Conservation (phyloP, 257 asterid genomes). For the Ocimum tenuiflorum region DNA sequence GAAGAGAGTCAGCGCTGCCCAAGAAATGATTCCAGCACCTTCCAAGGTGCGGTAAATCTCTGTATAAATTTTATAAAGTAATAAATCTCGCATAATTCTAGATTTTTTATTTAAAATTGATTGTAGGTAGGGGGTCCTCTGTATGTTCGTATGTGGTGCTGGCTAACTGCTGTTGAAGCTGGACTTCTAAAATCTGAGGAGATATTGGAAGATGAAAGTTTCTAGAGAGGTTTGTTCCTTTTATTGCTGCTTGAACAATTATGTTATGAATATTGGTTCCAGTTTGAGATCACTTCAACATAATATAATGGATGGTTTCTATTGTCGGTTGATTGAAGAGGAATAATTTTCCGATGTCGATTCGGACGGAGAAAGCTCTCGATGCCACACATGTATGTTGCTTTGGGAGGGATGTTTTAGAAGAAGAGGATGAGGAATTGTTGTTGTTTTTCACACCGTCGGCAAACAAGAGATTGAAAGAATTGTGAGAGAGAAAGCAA, state of each 20-base stretch:
- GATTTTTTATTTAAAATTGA: background rate
- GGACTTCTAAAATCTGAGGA: constrained; percentile 93
- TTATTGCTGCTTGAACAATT: background rate
- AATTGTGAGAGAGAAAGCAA: constrained; percentile 61
- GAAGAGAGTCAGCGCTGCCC: no score
- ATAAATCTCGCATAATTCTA: background rate
- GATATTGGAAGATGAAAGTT: constrained; percentile 83
- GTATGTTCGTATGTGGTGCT: constrained; percentile 73
- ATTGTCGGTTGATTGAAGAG: constrained; percentile 36
- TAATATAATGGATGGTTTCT: no score
- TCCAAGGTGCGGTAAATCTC: constrained; percentile 37
- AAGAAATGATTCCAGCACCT: constrained; percentile 82
- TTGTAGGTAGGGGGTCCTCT: constrained; percentile 76
- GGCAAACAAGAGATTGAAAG: constrained; percentile 44
- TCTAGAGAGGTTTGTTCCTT: constrained; percentile 77
- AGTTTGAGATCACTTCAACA: no score
- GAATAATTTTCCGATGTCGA: constrained; percentile 64
- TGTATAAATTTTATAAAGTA: background rate
- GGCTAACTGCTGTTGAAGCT: constrained; percentile 96
- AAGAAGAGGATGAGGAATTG: constrained; percentile 65
- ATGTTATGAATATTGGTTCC: no score
- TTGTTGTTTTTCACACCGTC: constrained; percentile 61
- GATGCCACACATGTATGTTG: constrained; percentile 77
- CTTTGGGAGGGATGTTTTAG: constrained; percentile 61
- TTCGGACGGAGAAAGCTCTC: constrained; percentile 84